These are phyloP conservation scores for Mucor ambiguus DNA, from an alignment of 371 early-diverging fungal species.

Conservation along the genomic window DNA sequence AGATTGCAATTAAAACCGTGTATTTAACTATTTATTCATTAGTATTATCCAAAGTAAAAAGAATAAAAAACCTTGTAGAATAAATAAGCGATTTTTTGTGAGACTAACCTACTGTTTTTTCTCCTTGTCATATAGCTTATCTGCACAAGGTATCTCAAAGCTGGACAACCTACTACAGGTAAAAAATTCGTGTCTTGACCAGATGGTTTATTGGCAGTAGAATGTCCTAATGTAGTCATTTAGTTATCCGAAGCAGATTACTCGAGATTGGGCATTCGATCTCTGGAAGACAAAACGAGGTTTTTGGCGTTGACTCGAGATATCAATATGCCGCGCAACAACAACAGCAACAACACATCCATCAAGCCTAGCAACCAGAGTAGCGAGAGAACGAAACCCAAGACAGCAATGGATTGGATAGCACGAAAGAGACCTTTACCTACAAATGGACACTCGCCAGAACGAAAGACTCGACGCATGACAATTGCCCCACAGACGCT, in stretches of 20 bases:
- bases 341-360: not conserved
- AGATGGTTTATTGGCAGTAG: not conserved
- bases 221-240: not conserved
- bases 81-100: not conserved
- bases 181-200: not conserved
- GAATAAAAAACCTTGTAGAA: not conserved
- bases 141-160: constrained; percentile 18
- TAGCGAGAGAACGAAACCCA: not conserved
- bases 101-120: not conserved
- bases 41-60: constrained; percentile 32
- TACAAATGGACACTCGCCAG: not conserved
- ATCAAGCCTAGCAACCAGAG: not conserved
- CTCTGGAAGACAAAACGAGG: constrained; percentile 20
- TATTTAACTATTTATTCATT: not conserved
- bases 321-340: not conserved
- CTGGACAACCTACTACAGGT: constrained; percentile 18
- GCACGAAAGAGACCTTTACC: constrained; percentile 7
- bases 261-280: constrained; percentile 19
- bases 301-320: constrained; percentile 2
- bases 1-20: not conserved
- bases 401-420: not conserved
- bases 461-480: constrained; percentile 13
- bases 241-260: constrained; percentile 25
- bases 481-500: constrained; percentile 16
- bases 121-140: constrained; percentile 10